Evolutionary conservation across 2,329 filamentous ascomycete species (phyloP).

Genomic region (Xylariaceae sp.): DNA sequence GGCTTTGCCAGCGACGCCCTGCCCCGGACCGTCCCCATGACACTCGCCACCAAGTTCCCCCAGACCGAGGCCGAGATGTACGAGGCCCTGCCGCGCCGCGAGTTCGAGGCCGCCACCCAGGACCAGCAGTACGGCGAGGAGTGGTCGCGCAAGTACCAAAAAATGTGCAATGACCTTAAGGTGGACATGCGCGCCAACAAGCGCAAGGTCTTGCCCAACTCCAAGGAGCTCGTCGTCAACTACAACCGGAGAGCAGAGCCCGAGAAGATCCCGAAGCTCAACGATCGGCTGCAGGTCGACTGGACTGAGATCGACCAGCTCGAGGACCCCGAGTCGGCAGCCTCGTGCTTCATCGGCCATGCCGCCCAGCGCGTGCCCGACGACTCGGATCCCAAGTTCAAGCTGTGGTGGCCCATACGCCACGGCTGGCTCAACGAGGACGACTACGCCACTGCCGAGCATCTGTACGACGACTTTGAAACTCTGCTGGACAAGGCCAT

Average conservation of each 20-base stretch:
- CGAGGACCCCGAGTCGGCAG: constrained; percentile 54
- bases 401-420: constrained; percentile 84
- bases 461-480: constrained; percentile 80
- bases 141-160: constrained; percentile 64
- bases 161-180: constrained; percentile 82
- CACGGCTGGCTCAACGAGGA: constrained; percentile 84
- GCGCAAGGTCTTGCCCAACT: constrained; percentile 91
- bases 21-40: constrained; percentile 90
- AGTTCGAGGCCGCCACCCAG: constrained; percentile 50
- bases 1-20: constrained; percentile 93
- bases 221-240: constrained; percentile 89
- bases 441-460: constrained; percentile 73
- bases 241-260: constrained; percentile 81
- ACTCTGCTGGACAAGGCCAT: constrained; percentile 81
- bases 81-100: constrained; percentile 67
- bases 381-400: constrained; percentile 80
- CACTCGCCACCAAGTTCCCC: constrained; percentile 70
- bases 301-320: constrained; percentile 77
- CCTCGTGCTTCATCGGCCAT: constrained; percentile 68
- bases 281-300: constrained; percentile 86
- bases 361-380: constrained; percentile 83
- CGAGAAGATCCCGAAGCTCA: constrained; percentile 87
- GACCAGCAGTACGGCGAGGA: constrained; percentile 89
- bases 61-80: constrained; percentile 79
- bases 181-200: constrained; percentile 88